These are phyloP conservation scores for Metschnikowia sp. DNA, from an alignment of 805 yeast genomes.

Conservation along the genomic window DNA sequence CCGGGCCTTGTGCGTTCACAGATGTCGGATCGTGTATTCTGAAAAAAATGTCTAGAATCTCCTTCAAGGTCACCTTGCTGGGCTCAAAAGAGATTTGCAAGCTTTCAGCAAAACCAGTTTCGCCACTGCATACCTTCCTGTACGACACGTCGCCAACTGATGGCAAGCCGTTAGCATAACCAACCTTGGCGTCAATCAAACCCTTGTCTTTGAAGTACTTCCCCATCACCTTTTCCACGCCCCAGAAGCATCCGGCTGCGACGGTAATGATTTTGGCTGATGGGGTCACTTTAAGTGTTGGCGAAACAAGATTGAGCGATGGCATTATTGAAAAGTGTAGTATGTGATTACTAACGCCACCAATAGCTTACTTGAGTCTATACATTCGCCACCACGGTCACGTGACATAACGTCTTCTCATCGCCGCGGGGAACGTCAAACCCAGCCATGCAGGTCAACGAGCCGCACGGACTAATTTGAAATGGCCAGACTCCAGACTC, in stretches of 20 bases:
- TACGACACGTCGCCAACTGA: constrained; percentile 43
- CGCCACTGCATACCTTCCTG: constrained; percentile 69
- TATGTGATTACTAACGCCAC: too few species aligned
- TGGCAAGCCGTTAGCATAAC: constrained; percentile 84
- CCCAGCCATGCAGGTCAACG: not conserved
- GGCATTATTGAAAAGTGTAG: not conserved
- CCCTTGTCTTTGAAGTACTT: constrained; percentile 66
- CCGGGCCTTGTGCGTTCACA: constrained; percentile 79
- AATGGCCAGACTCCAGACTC: too few species aligned
- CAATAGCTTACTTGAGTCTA: not conserved
- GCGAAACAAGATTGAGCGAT: constrained; percentile 23
- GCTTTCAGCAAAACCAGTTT: constrained; percentile 78
- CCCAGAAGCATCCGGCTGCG: constrained; percentile 80
- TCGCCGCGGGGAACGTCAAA: not conserved
- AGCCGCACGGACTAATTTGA: not conserved
- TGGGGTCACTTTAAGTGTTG: constrained; percentile 32
- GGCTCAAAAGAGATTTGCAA: constrained; percentile 85
- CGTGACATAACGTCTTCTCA: constrained; percentile 9
- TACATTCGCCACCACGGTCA: not conserved
- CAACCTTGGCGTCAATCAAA: constrained; percentile 75
- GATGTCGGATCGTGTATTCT: constrained; percentile 94
- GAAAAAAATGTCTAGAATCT: constrained; percentile 79
- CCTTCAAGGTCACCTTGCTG: constrained; percentile 49
- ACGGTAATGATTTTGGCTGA: constrained; percentile 37
- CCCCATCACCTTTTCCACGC: constrained; percentile 78